Evolutionary conservation across 2,329 filamentous ascomycete species (phyloP).

Genomic region (Neopestalotiopsis sp.): DNA sequence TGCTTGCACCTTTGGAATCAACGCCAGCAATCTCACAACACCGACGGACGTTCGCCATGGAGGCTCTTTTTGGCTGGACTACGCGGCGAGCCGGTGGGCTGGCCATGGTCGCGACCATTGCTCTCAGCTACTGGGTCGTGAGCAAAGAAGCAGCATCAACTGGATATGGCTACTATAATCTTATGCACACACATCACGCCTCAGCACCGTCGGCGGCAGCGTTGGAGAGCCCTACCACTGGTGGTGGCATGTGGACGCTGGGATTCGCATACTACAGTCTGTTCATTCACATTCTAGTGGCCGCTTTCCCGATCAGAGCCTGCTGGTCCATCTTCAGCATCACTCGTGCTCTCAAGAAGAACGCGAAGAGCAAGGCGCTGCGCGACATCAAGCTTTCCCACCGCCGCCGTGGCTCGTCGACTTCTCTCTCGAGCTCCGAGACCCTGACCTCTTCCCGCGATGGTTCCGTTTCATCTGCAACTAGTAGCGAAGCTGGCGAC

Average conservation of each 20-base stretch:
- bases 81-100: conserved; percentile 59
- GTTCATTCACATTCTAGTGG: conserved; percentile 67
- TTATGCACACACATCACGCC: conserved; percentile 40
- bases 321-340: conserved; percentile 66
- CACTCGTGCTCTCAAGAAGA: conserved; percentile 54
- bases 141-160: conserved; percentile 51
- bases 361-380: conserved; percentile 49
- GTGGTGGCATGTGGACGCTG: conserved; percentile 55
- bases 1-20: conserved; percentile 27
- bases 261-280: conserved; percentile 70
- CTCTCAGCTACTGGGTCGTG: conserved; percentile 61
- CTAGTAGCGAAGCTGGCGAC: conserved; percentile 57
- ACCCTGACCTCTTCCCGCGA: conserved; percentile 55
- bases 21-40: conserved; percentile 8
- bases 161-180: conserved; percentile 50
- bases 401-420: conserved; percentile 56
- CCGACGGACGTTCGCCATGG: conserved; percentile 44
- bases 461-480: conserved; percentile 44
- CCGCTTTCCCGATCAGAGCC: conserved; percentile 65
- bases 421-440: conserved; percentile 61
- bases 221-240: conserved; percentile 31
- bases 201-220: background rate
- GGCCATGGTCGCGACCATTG: conserved; percentile 54
- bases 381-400: conserved; percentile 52
- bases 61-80: conserved; percentile 57